These are phyloP conservation scores for Arbutus unedo DNA, from an alignment of 148 eudicot species.

Conservation along the genomic window DNA sequence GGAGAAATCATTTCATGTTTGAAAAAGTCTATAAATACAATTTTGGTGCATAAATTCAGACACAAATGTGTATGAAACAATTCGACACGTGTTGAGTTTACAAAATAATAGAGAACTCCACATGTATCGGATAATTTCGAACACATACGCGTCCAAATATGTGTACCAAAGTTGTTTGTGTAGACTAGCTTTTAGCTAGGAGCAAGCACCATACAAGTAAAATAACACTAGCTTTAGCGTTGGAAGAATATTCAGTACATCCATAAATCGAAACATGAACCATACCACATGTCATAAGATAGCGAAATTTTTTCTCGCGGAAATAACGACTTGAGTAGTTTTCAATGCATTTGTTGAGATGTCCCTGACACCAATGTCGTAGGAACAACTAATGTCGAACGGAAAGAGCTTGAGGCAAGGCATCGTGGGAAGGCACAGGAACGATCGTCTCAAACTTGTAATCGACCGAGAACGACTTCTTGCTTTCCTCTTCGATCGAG, in stretches of 20 bases:
- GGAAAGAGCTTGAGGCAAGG: slow-evolving; percentile 42
- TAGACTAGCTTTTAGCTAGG: background rate
- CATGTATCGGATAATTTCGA: too few relatives aligned
- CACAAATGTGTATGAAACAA: too few relatives aligned
- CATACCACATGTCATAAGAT: background rate
- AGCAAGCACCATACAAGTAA: background rate
- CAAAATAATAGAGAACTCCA: too few relatives aligned
- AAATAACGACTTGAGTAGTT: background rate
- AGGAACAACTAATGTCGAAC: slow-evolving; percentile 28
- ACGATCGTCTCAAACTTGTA: slow-evolving; percentile 46
- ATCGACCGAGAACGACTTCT: slow-evolving; percentile 32
- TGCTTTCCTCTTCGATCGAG: slow-evolving; percentile 10
- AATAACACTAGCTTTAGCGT: too few relatives aligned
- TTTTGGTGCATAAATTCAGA: too few relatives aligned
- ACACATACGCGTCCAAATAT: too few relatives aligned
- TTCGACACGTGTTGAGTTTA: too few relatives aligned
- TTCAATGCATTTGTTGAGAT: background rate
- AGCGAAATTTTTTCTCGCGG: too few relatives aligned
- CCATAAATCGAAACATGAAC: background rate
- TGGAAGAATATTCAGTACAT: background rate
- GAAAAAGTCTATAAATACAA: background rate
- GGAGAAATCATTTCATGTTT: background rate
- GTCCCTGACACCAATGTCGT: background rate
- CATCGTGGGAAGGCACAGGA: slow-evolving; percentile 32
- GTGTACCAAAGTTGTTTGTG: too few relatives aligned